These are phyloP conservation scores for Haematococcus sp. DNA, from an alignment of 139 green algal genomes.

Conservation along the genomic window DNA sequence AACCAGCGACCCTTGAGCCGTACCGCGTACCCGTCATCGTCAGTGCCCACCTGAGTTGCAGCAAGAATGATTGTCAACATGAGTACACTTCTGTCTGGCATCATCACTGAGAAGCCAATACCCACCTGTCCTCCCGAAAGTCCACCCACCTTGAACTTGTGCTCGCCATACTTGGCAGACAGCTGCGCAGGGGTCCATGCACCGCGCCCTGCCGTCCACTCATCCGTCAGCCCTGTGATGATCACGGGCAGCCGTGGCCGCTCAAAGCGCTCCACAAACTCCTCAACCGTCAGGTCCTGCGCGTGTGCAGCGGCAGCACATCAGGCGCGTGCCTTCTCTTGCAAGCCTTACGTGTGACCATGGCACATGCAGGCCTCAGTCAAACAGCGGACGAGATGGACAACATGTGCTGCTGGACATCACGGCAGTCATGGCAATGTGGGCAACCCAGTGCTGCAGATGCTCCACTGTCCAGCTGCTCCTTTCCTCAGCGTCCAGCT, in stretches of 20 bases:
- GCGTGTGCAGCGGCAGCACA: not conserved
- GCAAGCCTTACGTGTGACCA: not conserved
- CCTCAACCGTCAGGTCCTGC: constrained; percentile 53
- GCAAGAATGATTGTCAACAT: no score
- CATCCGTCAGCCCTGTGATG: constrained; percentile 63
- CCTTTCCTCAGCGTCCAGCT: no score
- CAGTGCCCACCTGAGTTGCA: constrained; percentile 72
- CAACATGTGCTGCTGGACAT: no score
- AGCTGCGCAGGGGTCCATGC: constrained; percentile 58
- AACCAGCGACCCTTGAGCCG: constrained; percentile 77
- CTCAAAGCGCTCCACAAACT: constrained; percentile 76
- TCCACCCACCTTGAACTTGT: constrained; percentile 79
- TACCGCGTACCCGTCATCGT: constrained; percentile 91
- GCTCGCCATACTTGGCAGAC: constrained; percentile 44
- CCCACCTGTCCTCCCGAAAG: not conserved
- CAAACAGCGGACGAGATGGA: no score
- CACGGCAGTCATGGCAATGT: no score
- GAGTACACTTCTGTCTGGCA: no score
- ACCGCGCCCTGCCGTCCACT: constrained; percentile 50
- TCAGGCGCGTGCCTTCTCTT: not conserved
- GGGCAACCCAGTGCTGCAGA: no score
- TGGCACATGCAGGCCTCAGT: no score
- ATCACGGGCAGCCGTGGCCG: constrained; percentile 62
- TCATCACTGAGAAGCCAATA: no score
- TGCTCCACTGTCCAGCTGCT: no score